Base-by-base conservation (phyloP, 768 basidiomycete genomes). In the Daedalea quercina region DNA sequence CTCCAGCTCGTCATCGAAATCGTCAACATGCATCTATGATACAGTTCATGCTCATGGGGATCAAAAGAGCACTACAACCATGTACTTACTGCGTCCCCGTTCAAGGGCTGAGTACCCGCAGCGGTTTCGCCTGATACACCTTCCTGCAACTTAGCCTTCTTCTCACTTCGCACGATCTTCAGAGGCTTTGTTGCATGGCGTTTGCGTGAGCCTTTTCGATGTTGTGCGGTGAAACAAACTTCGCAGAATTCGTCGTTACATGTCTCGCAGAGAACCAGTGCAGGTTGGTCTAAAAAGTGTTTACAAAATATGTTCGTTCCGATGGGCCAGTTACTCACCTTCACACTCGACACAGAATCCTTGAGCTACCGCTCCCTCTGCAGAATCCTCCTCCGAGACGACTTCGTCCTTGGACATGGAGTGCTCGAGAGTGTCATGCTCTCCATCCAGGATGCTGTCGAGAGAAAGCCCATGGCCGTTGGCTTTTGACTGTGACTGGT, bases 281-380 rank as follows among this genome's bases (percentile, higher is more conserved):
- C 87, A 51, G 90, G 89, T 65, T 93, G 90, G 71, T 93, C 90
- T 93, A 53, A 47, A 41, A 26, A 33, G 17, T 44, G 31, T 50
- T 51, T 44, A 45, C 37, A 25, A 46, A 17, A 44, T 28, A 13
- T 20, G 26, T 20, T 3, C 13, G n/a, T 44, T 9, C 20, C 9
- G 12, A 15, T n/a, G 23, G 26, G 13, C 3, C 56, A 26, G 35
- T 66, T 25, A 60, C 70, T 60, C 55, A 90, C 90, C 90, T 80
- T 93, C 90, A 64, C 90, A 92, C 67, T 93, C 90, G 49, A 91
- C 67, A 57, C 90, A 93, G 62, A 74, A 85, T 0, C 87, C 89
- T 49, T 87, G 82, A 11, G 70, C 67, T 13, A 73, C 69, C 9
- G 75, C 71, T 37, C 67, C 73, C 53, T 67, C 50, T 6, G 17